These are phyloP conservation scores for Acacia acuminata DNA, from an alignment of 306 rosid species.

Conservation along the genomic window DNA sequence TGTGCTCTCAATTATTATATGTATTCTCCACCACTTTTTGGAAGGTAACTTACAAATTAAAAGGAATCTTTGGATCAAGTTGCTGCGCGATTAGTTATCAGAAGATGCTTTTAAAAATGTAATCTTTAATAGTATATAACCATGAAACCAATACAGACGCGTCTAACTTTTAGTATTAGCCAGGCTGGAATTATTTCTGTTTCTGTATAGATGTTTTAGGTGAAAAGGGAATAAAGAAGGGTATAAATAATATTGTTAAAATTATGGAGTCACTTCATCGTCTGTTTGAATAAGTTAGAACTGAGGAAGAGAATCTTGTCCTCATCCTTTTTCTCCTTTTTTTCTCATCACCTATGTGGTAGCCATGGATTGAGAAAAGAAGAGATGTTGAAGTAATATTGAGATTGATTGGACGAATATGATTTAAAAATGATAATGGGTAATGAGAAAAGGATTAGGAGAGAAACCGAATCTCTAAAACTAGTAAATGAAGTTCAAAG, in stretches of 20 bases:
- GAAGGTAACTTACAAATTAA: slow-evolving; percentile 1
- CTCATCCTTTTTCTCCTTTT: no score
- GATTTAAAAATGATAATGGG: no score
- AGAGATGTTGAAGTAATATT: no score
- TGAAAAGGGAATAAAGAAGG: background rate
- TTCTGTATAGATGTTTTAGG: background rate
- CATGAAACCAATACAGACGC: background rate
- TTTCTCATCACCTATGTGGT: no score
- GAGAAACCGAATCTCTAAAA: no score
- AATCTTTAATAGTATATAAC: background rate
- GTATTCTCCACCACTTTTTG: slow-evolving; percentile 1
- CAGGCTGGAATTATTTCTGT: background rate
- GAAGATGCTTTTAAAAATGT: background rate
- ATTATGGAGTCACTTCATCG: background rate
- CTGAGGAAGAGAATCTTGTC: no score
- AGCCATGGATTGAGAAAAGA: no score
- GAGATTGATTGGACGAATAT: no score
- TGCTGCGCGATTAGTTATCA: background rate
- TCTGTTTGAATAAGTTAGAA: background rate
- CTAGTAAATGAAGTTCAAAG: background rate
- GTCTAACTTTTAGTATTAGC: background rate
- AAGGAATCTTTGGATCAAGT: background rate
- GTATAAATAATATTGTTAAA: background rate
- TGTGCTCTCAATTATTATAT: background rate
- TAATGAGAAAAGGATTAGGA: no score